Percentiles rank a stretch among this genome's conserved stretches.
phyloP scores from a whole-genome alignment of 2,329 filamentous ascomycete genomes.

The Aspergillus phoenicis region DNA sequence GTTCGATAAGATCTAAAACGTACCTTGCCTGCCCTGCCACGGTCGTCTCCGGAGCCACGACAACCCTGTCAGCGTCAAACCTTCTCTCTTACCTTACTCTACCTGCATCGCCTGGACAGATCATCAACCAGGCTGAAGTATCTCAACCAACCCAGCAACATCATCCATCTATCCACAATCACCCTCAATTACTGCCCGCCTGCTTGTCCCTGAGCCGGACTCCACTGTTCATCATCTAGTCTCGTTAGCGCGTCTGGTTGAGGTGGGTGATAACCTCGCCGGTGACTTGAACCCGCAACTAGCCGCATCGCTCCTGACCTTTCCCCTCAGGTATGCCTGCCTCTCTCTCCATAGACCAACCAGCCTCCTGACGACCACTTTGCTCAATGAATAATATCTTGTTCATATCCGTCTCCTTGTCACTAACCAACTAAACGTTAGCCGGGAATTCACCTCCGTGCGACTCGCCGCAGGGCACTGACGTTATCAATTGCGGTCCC shows the following conservation, averaged over 20 bases:
- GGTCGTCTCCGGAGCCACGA: neutral
- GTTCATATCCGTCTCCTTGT: neutral
- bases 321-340: conserved; percentile 2
- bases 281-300: neutral
- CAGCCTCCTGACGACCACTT: neutral
- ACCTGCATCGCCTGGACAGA: neutral
- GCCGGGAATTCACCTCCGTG: neutral
- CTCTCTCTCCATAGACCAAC: neutral
- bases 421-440: neutral
- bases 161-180: neutral
- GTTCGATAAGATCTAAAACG: conserved; percentile 18
- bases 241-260: conserved; percentile 1
- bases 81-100: neutral
- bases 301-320: conserved; percentile 1
- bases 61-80: conserved; percentile 2
- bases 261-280: neutral
- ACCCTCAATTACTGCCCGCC: neutral
- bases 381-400: neutral
- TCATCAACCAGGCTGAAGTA: neutral
- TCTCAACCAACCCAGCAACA: neutral
- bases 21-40: neutral
- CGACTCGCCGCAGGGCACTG: neutral
- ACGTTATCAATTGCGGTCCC: conserved; percentile 19
- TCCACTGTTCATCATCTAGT: conserved; percentile 4
- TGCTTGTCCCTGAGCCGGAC: neutral